Evolutionary conservation across 1,284 basidiomycete genomes (phyloP), one percentile per base, ranked within the genome.

Genomic region (Ganoderma lingzhi): DNA sequence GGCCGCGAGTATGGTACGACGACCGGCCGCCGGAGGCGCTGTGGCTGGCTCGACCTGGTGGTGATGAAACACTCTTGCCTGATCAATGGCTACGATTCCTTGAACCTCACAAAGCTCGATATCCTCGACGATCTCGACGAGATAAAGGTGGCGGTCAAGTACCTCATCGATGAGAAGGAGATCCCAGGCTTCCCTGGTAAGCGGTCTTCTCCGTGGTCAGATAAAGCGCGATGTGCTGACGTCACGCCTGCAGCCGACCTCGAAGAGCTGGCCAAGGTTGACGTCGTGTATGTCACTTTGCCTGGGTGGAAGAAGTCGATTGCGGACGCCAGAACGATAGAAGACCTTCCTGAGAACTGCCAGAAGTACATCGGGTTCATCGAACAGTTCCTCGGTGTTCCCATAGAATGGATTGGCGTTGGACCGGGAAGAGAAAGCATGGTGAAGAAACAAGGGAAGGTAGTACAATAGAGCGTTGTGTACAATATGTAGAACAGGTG

Each of bases 31-130:
- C 86, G 94, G 64, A 88, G 97, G 71, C 93, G 98, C 66, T 97
- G 96, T 80, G 97, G 97, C 35, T 99, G 98, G 98, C 90, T 99
- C 63, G 98, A 99, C 82, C 86, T 99, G 30, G 95, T 98, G 70
- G 96, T 98, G 67, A 88, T 99, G 86, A 92, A 91, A 79, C 94
- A 99, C 82, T 99, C 97, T 37, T 91, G 87, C 78, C 83, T 96
- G 73, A 96, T 99, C 87, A 99, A 99, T 82, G 97, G 97, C 56
- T 99, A 99, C 83, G 96, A 97, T 76, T 81, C 84, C 67, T 85
- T 99, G 75, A 99, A 99, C 84, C 86, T 99, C 75, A 99, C 97
- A 72, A 99, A 99, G 82, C 90, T 99, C 68, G 97, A 99, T 77
- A 87, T 99, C 17, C 86, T 99, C 55, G 97, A 99, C 77, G 84